A percentile compares a stretch with the other conserved stretches of the same genome.
These are phyloP conservation scores for Imleria badia DNA, from an alignment of 768 basidiomycete species.

Conservation along the genomic window DNA sequence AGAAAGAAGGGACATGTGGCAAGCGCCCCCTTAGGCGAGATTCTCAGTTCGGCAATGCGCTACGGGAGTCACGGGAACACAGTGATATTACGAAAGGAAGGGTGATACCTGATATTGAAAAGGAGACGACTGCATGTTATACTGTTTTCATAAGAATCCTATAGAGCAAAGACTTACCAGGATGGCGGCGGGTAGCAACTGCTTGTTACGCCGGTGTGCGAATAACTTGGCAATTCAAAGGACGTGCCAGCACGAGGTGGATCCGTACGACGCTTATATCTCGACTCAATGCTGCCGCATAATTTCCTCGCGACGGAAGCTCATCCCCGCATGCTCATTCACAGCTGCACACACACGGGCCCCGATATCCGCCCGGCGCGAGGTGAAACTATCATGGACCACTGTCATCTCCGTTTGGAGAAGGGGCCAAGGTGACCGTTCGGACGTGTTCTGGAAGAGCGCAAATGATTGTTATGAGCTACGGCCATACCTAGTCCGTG, in stretches of 20 bases:
- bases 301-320: neutral
- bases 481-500: neutral
- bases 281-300: neutral
- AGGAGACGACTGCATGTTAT: no score
- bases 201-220: neutral
- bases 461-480: no score
- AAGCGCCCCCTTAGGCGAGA: neutral
- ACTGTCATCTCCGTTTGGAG: constrained; percentile 9
- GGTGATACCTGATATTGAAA: neutral
- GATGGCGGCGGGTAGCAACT: neutral
- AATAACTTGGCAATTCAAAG: neutral
- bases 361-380: constrained; percentile 6
- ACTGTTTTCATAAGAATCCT: neutral
- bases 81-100: constrained; percentile 1
- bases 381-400: neutral
- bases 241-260: neutral
- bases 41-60: neutral
- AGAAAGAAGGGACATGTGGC: neutral
- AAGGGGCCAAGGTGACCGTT: neutral
- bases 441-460: neutral
- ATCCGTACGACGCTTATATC: neutral
- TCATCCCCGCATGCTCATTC: neutral
- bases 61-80: neutral
- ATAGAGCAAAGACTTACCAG: neutral
- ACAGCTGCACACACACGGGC: neutral